Conservation (phyloP, 208 protist genomes). For the Wallacemonas rigidus region DNA sequence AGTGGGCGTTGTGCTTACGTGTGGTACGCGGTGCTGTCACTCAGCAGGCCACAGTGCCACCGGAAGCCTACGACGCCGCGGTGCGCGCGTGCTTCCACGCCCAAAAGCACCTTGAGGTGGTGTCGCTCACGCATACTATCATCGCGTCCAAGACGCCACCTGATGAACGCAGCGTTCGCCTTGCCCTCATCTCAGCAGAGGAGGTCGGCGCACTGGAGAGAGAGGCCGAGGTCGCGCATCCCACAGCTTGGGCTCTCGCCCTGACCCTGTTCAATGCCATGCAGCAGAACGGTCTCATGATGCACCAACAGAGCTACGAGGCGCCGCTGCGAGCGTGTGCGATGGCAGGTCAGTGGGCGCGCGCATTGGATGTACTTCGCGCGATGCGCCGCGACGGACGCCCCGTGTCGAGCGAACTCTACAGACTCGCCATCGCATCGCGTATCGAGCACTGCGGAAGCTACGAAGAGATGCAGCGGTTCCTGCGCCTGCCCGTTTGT, state of each 20-base stretch:
- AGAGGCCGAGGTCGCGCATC: constrained; percentile 1
- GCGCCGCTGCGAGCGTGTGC: constrained; percentile 65
- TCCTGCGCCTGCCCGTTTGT: constrained; percentile 35
- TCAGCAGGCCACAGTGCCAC: constrained; percentile 53
- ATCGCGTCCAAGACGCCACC: constrained; percentile 55
- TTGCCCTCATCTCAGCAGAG: constrained; percentile 50
- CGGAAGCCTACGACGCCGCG: constrained; percentile 69
- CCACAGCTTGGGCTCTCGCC: constrained; percentile 43
- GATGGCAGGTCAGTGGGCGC: constrained; percentile 55
- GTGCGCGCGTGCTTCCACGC: constrained; percentile 58
- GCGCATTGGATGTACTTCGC: constrained; percentile 43
- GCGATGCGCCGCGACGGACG: constrained; percentile 57
- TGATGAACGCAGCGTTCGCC: constrained; percentile 65
- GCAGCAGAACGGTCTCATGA: constrained; percentile 55
- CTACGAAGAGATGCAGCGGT: constrained; percentile 35
- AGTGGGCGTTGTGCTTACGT: constrained; percentile 53
- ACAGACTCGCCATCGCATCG: constrained; percentile 39
- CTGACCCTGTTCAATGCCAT: constrained; percentile 59
- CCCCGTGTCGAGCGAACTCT: constrained; percentile 54
- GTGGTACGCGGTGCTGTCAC: constrained; percentile 43
- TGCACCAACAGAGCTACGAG: constrained; percentile 80
- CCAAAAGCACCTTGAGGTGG: constrained; percentile 39
- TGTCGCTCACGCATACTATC: constrained; percentile 44
- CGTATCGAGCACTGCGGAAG: constrained; percentile 42
- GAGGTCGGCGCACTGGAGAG: constrained; percentile 49